Percentiles rank a stretch among this genome's conserved stretches.
Conservation (phyloP, 2,329 filamentous ascomycete species). For the Blumeria graminis region DNA sequence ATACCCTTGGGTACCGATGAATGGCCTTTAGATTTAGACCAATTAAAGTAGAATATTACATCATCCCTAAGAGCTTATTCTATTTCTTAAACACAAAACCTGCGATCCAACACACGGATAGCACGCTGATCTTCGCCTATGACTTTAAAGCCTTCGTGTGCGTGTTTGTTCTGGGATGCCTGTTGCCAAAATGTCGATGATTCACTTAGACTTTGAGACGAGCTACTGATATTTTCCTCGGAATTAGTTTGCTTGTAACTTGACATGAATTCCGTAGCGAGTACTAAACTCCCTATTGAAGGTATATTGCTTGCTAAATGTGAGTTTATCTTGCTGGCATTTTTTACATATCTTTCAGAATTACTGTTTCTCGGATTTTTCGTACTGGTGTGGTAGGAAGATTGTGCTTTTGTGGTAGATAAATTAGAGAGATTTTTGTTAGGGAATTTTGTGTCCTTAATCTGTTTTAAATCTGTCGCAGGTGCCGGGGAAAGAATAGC, state of each 20-base stretch:
- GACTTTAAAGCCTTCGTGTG: slow-evolving; percentile 26
- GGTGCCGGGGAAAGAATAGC: too few species aligned
- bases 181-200: slow-evolving; percentile 18
- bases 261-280: slow-evolving; percentile 8
- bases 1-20: too few species aligned
- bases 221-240: background rate
- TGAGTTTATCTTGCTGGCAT: slow-evolving; percentile 5
- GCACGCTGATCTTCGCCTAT: slow-evolving; percentile 39
- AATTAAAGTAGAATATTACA: too few species aligned
- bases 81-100: slow-evolving; percentile 19
- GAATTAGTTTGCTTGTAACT: background rate
- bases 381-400: too few species aligned
- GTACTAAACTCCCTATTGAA: slow-evolving; percentile 13
- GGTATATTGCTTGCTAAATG: slow-evolving; percentile 12
- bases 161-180: slow-evolving; percentile 28
- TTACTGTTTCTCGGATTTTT: too few species aligned
- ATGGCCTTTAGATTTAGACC: too few species aligned
- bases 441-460: too few species aligned
- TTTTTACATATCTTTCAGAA: too few species aligned
- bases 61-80: too few species aligned
- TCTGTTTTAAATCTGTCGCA: too few species aligned
- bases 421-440: too few species aligned
- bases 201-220: slow-evolving; percentile 8
- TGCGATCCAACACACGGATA: slow-evolving; percentile 38
- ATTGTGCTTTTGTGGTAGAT: too few species aligned